Evolutionary conservation across 805 yeast species (phyloP), one percentile per base, ranked within the genome.

Genomic region (Yamadazyma olivae): DNA sequence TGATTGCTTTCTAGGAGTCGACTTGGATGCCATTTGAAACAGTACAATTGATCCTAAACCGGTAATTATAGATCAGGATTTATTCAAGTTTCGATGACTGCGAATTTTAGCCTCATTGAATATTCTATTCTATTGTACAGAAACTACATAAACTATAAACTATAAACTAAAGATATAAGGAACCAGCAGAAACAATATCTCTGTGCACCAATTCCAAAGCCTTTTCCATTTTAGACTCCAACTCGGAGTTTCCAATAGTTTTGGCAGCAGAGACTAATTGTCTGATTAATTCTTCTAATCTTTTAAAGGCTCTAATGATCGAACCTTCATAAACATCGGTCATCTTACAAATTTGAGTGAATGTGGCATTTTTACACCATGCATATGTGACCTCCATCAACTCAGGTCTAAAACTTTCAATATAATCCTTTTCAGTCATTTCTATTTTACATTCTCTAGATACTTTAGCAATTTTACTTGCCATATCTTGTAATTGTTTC

Each of bases 241-340:
- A 69, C 26, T 81, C 91, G 22, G 75, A 74, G 57, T 93, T 93
- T 41, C 99, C 99, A 36, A 93, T 93, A 12, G 95, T 87, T 54
- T 84, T 87, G 2, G 99, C 93, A 10, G 97, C 98, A 48, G 77
- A 81, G 30, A 81, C 80, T 77, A 93, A 72, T 59, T 93, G 99
- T 53, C 91, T 79, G 38, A 93, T 67, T 71, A 93, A 74, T 58
- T 93, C 99, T 60, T 93, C 99, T 37, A 93, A 69, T 55, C 99
- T 75, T 60, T 93, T 83, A 69, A 93, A 93, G 79, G 87, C 85
- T 57, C 99, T 80, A 46, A 93, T 91, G 54, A 93, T 73, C 16
- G 95, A 83, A 27, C 99, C 99, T 67, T 93, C 99, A 50, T 91
- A 93, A 29, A 93, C 98, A 56, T 93, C 99, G 0, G 99, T 93